A percentile compares a stretch with the other conserved stretches of the same genome.
Conservation (phyloP, 2,329 filamentous ascomycete species). For the Scedosporium apiospermum region DNA sequence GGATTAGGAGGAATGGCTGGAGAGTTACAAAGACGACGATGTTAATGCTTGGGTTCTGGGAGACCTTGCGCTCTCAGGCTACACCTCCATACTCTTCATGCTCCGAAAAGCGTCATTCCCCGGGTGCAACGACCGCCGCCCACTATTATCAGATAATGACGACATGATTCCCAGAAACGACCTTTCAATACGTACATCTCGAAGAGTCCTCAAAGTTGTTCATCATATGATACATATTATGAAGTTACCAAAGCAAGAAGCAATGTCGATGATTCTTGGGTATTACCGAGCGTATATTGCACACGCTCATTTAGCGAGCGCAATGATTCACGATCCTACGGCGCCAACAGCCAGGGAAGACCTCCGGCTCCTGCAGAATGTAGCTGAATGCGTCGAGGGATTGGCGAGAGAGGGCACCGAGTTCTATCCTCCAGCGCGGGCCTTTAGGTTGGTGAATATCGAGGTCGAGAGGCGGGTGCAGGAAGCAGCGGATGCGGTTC, state of each 20-base stretch:
- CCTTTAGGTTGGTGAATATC: too few relatives aligned
- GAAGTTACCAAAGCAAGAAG: not conserved
- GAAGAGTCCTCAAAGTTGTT: not conserved
- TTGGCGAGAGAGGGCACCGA: too few relatives aligned
- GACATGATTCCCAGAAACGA: not conserved
- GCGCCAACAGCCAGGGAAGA: not conserved
- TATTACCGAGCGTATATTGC: not conserved
- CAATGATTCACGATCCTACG: not conserved
- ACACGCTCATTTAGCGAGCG: not conserved
- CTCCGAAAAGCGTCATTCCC: not conserved
- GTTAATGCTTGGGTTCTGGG: not conserved
- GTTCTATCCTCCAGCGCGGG: too few relatives aligned
- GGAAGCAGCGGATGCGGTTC: too few relatives aligned
- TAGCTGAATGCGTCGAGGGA: too few relatives aligned
- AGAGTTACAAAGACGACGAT: constrained; percentile 1
- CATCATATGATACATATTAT: constrained; percentile 1
- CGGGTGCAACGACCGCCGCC: not conserved
- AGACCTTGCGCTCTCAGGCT: constrained; percentile 1
- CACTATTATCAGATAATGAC: not conserved
- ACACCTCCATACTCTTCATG: constrained; percentile 5
- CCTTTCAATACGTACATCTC: not conserved
- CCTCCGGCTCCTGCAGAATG: not conserved
- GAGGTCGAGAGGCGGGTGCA: too few relatives aligned
- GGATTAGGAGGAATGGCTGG: not conserved
- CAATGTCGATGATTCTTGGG: not conserved